These are phyloP conservation scores for Naganishia vaughanmartiniae DNA, from an alignment of 768 basidiomycete genomes.

Conservation along the genomic window DNA sequence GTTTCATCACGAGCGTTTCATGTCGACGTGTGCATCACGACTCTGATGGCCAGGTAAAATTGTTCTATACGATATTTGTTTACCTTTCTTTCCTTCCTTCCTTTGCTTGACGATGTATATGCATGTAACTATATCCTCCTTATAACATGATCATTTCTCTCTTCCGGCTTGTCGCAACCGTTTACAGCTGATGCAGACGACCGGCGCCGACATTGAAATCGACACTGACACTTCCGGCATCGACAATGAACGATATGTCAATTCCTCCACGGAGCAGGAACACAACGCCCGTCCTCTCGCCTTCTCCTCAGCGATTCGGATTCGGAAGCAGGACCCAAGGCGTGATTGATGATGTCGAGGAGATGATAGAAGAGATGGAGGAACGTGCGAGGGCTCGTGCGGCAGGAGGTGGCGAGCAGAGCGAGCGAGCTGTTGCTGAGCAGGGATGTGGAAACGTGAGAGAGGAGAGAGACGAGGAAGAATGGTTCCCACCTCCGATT, in stretches of 20 bases:
- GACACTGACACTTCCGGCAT: background rate
- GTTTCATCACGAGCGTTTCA: background rate
- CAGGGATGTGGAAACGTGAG: background rate
- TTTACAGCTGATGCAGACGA: background rate
- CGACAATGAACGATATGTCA: background rate
- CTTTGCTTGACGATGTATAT: no score
- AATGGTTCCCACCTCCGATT: conserved; percentile 4
- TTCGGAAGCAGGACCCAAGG: conserved; percentile 27
- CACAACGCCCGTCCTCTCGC: conserved; percentile 16
- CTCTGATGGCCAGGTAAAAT: no score
- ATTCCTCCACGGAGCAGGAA: background rate
- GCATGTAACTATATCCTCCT: no score
- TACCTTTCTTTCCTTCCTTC: no score
- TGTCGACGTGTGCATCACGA: conserved; percentile 2
- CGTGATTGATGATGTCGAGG: conserved; percentile 30
- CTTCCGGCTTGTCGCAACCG: no score
- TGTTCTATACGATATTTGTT: background rate
- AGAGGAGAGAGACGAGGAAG: background rate
- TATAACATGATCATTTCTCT: no score
- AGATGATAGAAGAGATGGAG: conserved; percentile 15
- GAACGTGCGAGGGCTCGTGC: background rate
- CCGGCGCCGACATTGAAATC: background rate
- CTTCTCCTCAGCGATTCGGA: conserved; percentile 24
- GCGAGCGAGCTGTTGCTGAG: no score
- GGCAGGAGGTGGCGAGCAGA: no score